A percentile compares a stretch with the other conserved stretches of the same genome.
These are phyloP conservation scores for Nannochloropsis salina DNA, from an alignment of 108 stramenopile species.

Conservation along the genomic window DNA sequence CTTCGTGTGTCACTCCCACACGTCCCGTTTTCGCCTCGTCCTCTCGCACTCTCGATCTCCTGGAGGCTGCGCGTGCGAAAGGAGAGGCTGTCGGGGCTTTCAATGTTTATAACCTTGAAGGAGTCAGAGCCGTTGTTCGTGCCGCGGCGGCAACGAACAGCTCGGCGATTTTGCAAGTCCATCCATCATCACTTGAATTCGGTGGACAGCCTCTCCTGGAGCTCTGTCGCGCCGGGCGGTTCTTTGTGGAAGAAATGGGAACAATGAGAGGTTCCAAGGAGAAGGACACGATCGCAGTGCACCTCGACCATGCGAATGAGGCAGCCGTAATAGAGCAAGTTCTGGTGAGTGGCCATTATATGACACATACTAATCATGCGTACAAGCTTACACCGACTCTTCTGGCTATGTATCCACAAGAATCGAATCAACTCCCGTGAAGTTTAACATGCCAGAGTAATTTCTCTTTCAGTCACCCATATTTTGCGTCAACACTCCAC, in stretches of 20 bases:
- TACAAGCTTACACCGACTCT: too few species aligned
- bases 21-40: background rate
- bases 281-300: slow-evolving; percentile 30
- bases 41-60: slow-evolving; percentile 22
- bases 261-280: background rate
- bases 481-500: too few species aligned
- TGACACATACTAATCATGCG: too few species aligned
- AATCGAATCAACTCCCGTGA: too few species aligned
- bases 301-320: slow-evolving; percentile 46
- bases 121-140: slow-evolving; percentile 35
- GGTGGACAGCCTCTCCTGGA: slow-evolving; percentile 24
- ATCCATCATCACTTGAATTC: slow-evolving; percentile 2
- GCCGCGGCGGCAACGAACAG: slow-evolving; percentile 37
- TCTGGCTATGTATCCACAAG: too few species aligned
- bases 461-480: too few species aligned
- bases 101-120: slow-evolving; percentile 50
- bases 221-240: background rate
- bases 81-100: slow-evolving; percentile 47
- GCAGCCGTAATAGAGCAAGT: background rate
- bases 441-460: too few species aligned
- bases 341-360: background rate
- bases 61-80: slow-evolving; percentile 34
- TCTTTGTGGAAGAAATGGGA: background rate
- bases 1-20: background rate
- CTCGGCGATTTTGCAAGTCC: slow-evolving; percentile 49